phyloP scores from a whole-genome alignment of 176 grass and related monocot genomes.

The Avena atlantica region DNA sequence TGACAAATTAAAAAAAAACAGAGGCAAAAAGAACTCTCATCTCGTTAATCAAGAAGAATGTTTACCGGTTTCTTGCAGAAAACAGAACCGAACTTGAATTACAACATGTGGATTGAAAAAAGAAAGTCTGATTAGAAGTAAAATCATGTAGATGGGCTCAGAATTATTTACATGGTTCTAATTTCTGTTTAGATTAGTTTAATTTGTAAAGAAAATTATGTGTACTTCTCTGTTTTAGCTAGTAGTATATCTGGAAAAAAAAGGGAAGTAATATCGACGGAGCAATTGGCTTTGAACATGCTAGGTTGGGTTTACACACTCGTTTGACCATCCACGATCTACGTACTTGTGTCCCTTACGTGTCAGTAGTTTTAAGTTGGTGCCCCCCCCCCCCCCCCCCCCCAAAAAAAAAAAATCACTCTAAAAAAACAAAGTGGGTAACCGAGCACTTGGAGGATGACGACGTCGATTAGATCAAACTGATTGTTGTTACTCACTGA shows the following conservation, averaged over 20 bases:
- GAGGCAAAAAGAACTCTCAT: too few relatives aligned
- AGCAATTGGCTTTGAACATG: constrained; percentile 17
- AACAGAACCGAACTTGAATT: too few relatives aligned
- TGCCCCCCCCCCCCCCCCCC: background rate
- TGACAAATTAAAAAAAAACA: too few relatives aligned
- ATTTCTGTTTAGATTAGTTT: background rate
- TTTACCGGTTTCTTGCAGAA: too few relatives aligned
- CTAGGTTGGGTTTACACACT: constrained; percentile 33
- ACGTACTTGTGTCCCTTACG: background rate
- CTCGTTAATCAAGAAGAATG: too few relatives aligned
- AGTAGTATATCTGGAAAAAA: background rate
- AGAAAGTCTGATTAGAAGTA: too few relatives aligned
- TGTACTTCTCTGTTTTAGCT: background rate
- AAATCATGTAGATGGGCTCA: too few relatives aligned
- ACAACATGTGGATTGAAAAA: too few relatives aligned
- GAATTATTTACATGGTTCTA: background rate
- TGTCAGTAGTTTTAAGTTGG: background rate
- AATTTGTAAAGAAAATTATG: background rate
- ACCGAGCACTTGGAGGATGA: background rate
- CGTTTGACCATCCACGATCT: constrained; percentile 26
- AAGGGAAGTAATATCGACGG: background rate
- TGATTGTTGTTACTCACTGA: background rate
- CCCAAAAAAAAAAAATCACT: background rate
- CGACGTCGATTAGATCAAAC: background rate
- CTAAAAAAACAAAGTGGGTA: background rate